These are phyloP conservation scores for Orychophragmus violaceus DNA, from an alignment of 345 rosid genomes.

Conservation along the genomic window DNA sequence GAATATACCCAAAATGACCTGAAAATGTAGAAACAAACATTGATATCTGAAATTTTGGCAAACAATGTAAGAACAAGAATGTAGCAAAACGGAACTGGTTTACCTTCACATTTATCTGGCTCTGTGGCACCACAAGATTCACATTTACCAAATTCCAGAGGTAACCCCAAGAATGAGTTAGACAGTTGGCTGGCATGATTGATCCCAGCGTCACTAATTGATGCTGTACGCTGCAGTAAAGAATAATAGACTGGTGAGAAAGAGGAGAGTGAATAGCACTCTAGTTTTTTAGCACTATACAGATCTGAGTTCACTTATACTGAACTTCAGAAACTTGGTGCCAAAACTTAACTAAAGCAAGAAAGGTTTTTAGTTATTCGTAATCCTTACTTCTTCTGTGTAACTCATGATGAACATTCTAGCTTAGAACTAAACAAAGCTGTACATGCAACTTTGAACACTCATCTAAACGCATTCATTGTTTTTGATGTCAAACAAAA, in stretches of 20 bases:
- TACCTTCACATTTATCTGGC: slow-evolving; percentile 82
- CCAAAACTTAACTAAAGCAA: background rate
- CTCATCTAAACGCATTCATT: too few species aligned
- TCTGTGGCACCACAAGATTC: slow-evolving; percentile 90
- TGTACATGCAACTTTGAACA: background rate
- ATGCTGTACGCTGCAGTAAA: slow-evolving; percentile 52
- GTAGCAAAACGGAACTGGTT: background rate
- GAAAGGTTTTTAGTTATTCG: background rate
- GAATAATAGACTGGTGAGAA: background rate
- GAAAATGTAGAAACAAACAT: slow-evolving; percentile 27
- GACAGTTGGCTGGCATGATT: slow-evolving; percentile 71
- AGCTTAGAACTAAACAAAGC: background rate
- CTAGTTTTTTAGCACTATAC: background rate
- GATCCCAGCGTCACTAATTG: slow-evolving; percentile 55
- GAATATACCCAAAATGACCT: slow-evolving; percentile 94
- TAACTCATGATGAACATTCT: background rate
- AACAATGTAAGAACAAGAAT: background rate
- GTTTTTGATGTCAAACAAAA: too few species aligned
- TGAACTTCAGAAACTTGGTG: background rate
- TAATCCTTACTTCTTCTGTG: background rate
- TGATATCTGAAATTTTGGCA: slow-evolving; percentile 4
- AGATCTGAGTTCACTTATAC: background rate
- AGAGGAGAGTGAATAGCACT: background rate
- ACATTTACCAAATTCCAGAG: slow-evolving; percentile 86
- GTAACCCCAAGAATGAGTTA: slow-evolving; percentile 86